phyloP scores from a whole-genome alignment of 2,329 filamentous ascomycete genomes.

The Karstenula rhodostoma region DNA sequence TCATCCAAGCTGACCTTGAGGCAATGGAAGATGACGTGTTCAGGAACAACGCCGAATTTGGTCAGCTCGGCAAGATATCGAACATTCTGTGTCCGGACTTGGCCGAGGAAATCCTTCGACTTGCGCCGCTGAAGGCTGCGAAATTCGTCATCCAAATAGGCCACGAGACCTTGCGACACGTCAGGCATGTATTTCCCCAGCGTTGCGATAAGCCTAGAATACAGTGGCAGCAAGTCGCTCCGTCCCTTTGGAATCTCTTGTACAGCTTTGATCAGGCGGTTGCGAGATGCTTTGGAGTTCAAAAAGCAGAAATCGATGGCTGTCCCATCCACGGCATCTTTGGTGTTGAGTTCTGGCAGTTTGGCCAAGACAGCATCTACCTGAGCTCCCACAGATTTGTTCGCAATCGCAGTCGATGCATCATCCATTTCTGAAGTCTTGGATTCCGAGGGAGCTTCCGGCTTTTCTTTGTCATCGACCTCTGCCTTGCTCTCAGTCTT shows the following conservation, averaged over 20 bases:
- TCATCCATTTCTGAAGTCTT: conserved; percentile 74
- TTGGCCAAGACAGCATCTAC: conserved; percentile 89
- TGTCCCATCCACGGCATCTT: conserved; percentile 89
- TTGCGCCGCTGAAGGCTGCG: conserved; percentile 95
- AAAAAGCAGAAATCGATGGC: conserved; percentile 98
- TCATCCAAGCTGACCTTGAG: conserved; percentile 97
- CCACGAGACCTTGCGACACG: conserved; percentile 88
- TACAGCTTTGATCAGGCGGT: conserved; percentile 88
- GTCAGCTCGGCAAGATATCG: conserved; percentile 98
- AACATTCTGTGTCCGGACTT: conserved; percentile 91
- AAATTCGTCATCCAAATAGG: conserved; percentile 95
- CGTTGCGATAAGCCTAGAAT: conserved; percentile 91
- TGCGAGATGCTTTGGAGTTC: conserved; percentile 97
- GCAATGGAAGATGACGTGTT: conserved; percentile 98
- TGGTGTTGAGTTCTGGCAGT: conserved; percentile 89
- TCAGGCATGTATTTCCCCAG: conserved; percentile 94
- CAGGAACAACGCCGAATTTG: conserved; percentile 96
- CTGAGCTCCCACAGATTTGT: conserved; percentile 96
- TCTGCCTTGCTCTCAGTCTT: conserved; percentile 63
- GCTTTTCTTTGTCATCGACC: conserved; percentile 49
- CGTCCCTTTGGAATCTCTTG: conserved; percentile 95
- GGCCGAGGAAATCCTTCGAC: conserved; percentile 95
- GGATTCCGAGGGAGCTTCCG: conserved; percentile 51
- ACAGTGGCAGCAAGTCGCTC: conserved; percentile 87
- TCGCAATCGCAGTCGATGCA: conserved; percentile 90